Percentiles rank a stretch among this genome's conserved stretches.
Evolutionary conservation across 225 moss, liverwort and hornwort species (phyloP).

Genomic region (Asterella californica): DNA sequence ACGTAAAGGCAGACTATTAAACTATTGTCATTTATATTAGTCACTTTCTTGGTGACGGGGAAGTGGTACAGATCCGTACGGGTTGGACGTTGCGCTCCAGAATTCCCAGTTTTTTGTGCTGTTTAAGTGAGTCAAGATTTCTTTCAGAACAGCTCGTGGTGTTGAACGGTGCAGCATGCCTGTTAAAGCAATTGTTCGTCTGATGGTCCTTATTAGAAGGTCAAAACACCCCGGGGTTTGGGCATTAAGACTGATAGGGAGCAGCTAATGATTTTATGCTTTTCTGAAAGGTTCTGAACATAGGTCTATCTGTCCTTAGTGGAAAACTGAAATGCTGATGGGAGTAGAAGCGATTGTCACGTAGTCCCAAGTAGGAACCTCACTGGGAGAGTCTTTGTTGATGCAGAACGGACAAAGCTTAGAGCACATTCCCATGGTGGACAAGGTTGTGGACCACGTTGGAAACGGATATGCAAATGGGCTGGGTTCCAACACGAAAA

Average conservation of each 20-base stretch:
- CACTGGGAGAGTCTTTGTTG: background rate
- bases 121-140: conserved; percentile 6
- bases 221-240: too few species aligned
- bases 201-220: background rate
- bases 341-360: background rate
- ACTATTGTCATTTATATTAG: background rate
- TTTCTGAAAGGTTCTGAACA: background rate
- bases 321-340: background rate
- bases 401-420: conserved; percentile 30
- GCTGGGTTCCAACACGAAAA: conserved; percentile 9
- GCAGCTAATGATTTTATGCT: background rate
- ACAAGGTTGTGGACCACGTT: conserved; percentile 42
- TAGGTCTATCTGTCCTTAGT: background rate
- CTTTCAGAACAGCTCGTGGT: background rate
- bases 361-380: background rate
- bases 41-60: background rate
- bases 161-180: background rate
- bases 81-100: conserved; percentile 1
- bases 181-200: background rate
- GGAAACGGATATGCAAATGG: conserved; percentile 14
- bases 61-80: conserved; percentile 10
- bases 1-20: background rate
- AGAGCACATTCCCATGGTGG: conserved; percentile 36
- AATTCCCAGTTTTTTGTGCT: conserved; percentile 2
- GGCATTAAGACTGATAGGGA: background rate